Evolutionary conservation across 2,329 filamentous ascomycete genomes (phyloP), one percentile per base, ranked within the genome.

Genomic region (Exophiala xenobiotica): DNA sequence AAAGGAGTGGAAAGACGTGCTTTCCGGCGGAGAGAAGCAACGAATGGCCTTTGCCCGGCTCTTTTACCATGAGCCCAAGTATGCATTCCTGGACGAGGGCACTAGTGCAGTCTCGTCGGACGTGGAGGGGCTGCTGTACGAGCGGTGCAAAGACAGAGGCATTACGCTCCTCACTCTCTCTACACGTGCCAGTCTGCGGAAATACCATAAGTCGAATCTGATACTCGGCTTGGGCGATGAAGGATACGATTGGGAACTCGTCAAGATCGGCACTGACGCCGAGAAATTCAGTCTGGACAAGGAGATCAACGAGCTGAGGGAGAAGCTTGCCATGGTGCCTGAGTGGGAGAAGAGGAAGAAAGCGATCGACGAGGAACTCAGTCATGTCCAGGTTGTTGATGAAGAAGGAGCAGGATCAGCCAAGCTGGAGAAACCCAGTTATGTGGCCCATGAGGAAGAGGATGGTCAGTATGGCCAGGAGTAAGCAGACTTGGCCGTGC

Each of bases 11-110:
- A 96, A 97, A 72, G 92, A 97, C 62, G 90, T 99, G 3, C 78
- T 99, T n/a, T 92, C 87, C 59, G 93, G 93, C 31, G 93, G 93
- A 9, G 93, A 99, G 77, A 99, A 99, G 74, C 93, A 99, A 73
- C 79, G 93, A 18, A 89, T 99, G 81, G 90, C 83, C 0, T 90
- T 99, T 63, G 92, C 95, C 3, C 78, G 93, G 38, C 69, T 99
- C 43, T 75, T 97, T 33, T 99, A 99, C 65, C 93, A 99, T 65
- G 92, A 97, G 72, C 93, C 93, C 12, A 79, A 87, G 54, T 99
- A 95, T 67, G 93, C 90, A 2, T 90, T 99, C 63, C 83, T 99
- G 51, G 93, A 99, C 57, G 93, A 99, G 70, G 92, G 90, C 6
- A 99, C 93, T 0, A 95, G 88, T 53, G 93, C 93, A 1, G 93